These are phyloP conservation scores for Scleromitrula shiraiana DNA, from an alignment of 2,329 filamentous ascomycete species.

Conservation along the genomic window DNA sequence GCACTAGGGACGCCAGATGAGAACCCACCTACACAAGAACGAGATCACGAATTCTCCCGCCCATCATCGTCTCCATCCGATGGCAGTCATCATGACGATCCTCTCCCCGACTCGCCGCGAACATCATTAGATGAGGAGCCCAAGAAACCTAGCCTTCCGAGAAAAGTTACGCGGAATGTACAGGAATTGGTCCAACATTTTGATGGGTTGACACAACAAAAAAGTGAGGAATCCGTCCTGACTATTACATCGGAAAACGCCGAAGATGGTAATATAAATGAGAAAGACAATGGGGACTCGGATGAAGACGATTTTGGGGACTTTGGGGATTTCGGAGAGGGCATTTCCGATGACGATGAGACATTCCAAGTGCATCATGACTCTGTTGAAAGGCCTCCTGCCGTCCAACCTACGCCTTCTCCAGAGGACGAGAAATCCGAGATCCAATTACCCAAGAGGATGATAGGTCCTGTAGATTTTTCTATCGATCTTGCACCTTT, in stretches of 20 bases:
- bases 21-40: conserved; percentile 10
- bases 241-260: neutral
- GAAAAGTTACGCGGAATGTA: conserved; percentile 11
- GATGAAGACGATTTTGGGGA: conserved; percentile 32
- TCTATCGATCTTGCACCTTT: conserved; percentile 20
- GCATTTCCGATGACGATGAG: conserved; percentile 18
- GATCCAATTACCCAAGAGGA: neutral
- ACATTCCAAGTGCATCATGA: conserved; percentile 8
- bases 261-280: conserved; percentile 2
- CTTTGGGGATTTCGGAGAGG: conserved; percentile 34
- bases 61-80: conserved; percentile 27
- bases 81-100: conserved; percentile 23
- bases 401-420: neutral
- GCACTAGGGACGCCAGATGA: neutral
- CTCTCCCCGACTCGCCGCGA: conserved; percentile 24
- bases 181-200: conserved; percentile 25
- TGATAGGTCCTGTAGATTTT: conserved; percentile 20
- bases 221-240: conserved; percentile 1
- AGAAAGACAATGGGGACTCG: neutral
- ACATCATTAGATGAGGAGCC: conserved; percentile 29
- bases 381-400: neutral
- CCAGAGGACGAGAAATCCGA: neutral
- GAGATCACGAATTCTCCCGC: conserved; percentile 18
- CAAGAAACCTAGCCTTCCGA: conserved; percentile 9
- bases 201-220: conserved; percentile 20